Base-by-base conservation (phyloP, 2,329 filamentous ascomycete species). In the Penicillium sclerotigenum region DNA sequence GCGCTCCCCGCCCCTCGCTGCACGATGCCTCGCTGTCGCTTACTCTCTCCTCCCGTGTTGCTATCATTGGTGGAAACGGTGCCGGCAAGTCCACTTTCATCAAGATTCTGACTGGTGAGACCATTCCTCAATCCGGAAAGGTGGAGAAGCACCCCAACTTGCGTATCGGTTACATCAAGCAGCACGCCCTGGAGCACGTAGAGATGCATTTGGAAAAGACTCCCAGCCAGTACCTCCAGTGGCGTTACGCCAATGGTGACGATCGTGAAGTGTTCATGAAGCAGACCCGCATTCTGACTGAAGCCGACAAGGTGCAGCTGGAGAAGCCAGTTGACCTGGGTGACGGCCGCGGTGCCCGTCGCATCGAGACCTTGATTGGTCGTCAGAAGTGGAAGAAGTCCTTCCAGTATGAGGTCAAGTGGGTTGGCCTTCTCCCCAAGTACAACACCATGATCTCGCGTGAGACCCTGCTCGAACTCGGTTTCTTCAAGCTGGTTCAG, bases 191-290 rank as follows among this genome's bases (percentile, higher is more conserved):
- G 13, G 94, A 99, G 81, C 94, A 99, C 84, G 94, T 99, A 11
- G 93, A 99, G 79, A 96, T 97, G 93, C 94, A 99, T 72, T 81
- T 97, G 66, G 94, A 99, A 77, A 99, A 99, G 85, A 99, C 94
- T 0, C 94, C 94, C 38, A 97, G 96, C 74, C 94, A 99, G 77
- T 99, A 99, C 72, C 83, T 99, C 33, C 94, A 97, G 77, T 99
- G 94, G 94, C 90, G 94, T 68, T 99, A 97, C 72, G 90, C 90
- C 68, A 91, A 97, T 70, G 94, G 94, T 70, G 94, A 97, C 66
- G 94, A 99, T 68, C 90, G 94, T 49, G 94, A 99, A 74, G 93
- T 97, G 38, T 84, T 95, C 75, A 86, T 99, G 85, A 99, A 99
- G 83, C 92, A 96, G 78, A 97, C 93, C 47, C 91, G 94, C 78